Percentiles rank a stretch among this genome's conserved stretches.
Conservation (phyloP, 805 yeast genomes). For the Candida stauntonica region DNA sequence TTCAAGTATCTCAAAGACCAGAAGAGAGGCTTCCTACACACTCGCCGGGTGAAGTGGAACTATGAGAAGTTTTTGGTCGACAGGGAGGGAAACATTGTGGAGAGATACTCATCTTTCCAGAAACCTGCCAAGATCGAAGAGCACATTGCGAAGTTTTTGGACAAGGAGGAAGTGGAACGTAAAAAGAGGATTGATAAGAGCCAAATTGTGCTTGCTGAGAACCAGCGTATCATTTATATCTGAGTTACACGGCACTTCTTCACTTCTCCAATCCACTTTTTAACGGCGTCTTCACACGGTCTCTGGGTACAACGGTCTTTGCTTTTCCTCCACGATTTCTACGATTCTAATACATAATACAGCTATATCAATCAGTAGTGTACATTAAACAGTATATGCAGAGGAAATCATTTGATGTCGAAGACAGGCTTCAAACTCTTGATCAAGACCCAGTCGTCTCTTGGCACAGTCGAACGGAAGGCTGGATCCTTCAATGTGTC, state of each 20-base stretch:
- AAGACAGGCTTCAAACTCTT: constrained; percentile 84
- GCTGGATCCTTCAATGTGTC: constrained; percentile 98
- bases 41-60: constrained; percentile 67
- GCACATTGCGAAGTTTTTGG: constrained; percentile 27
- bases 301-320: too few relatives aligned
- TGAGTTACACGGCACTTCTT: too few relatives aligned
- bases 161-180: constrained; percentile 1
- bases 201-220: constrained; percentile 5
- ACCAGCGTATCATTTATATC: constrained; percentile 11
- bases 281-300: too few relatives aligned
- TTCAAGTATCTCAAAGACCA: constrained; percentile 63
- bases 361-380: too few relatives aligned
- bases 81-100: constrained; percentile 50
- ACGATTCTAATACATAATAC: too few relatives aligned
- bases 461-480: constrained; percentile 87
- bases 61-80: constrained; percentile 66
- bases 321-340: too few relatives aligned
- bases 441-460: constrained; percentile 93
- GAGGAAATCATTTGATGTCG: constrained; percentile 63
- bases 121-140: constrained; percentile 21
- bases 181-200: constrained; percentile 2
- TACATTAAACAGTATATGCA: too few relatives aligned
- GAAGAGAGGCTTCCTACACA: constrained; percentile 53
- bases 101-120: constrained; percentile 51
- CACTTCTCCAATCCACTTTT: too few relatives aligned